These are phyloP conservation scores for Collybia mongolica DNA, from an alignment of 768 basidiomycete genomes.

Conservation along the genomic window DNA sequence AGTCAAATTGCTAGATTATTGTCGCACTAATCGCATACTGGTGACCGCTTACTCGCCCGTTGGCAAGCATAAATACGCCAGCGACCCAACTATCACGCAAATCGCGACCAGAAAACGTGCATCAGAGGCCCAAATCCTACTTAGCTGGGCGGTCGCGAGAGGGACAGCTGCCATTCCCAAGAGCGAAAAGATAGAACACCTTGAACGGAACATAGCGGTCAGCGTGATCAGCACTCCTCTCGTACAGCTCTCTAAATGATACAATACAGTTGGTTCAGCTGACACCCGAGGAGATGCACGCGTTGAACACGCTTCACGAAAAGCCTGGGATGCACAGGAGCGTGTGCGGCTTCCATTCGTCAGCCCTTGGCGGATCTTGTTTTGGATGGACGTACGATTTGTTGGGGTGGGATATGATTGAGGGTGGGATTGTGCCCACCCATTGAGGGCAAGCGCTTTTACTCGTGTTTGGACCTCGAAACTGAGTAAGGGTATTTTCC, in stretches of 20 bases:
- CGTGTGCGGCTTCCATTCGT: constrained; percentile 28
- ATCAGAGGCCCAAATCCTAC: constrained; percentile 43
- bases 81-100: constrained; percentile 21
- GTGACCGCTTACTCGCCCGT: constrained; percentile 49
- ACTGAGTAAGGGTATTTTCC: too few species aligned
- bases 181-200: constrained; percentile 36
- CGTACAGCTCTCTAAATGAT: constrained; percentile 18
- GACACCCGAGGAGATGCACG: constrained; percentile 33
- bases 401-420: constrained; percentile 33
- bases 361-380: constrained; percentile 24
- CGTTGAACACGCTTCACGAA: constrained; percentile 34
- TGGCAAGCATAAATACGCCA: constrained; percentile 22
- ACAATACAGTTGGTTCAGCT: constrained; percentile 28
- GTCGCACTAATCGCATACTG: constrained; percentile 37
- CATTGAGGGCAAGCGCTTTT: too few species aligned
- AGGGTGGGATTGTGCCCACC: constrained; percentile 20
- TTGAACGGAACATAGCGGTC: constrained; percentile 43
- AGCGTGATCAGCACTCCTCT: background rate
- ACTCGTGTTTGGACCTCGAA: too few species aligned
- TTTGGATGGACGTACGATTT: constrained; percentile 37
- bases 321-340: constrained; percentile 37
- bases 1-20: constrained; percentile 39
- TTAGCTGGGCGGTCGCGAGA: constrained; percentile 59
- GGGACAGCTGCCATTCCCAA: constrained; percentile 57
- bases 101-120: constrained; percentile 27